Conservation (phyloP, 345 rosid species). For the Erucastrum elatum region DNA sequence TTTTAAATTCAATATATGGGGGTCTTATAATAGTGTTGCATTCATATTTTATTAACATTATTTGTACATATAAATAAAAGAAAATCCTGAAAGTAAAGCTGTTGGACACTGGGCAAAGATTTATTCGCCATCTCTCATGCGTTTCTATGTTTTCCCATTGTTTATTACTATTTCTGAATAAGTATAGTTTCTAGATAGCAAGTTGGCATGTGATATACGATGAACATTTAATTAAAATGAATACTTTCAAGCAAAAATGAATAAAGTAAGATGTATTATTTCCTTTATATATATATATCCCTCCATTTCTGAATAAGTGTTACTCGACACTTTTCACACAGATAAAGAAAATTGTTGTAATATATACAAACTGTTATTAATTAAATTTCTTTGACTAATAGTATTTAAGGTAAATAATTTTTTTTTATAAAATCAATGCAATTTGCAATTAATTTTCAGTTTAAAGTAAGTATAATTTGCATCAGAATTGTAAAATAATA, state of each 20-base stretch:
- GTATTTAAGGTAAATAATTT: too few species aligned
- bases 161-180: slow-evolving; percentile 22
- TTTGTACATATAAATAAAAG: not conserved
- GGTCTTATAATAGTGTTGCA: slow-evolving; percentile 24
- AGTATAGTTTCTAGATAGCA: slow-evolving; percentile 23
- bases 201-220: slow-evolving; percentile 35
- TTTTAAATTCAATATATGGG: slow-evolving; percentile 3
- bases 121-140: slow-evolving; percentile 36
- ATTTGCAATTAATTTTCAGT: too few species aligned
- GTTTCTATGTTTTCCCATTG: slow-evolving; percentile 30
- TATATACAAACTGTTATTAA: too few species aligned
- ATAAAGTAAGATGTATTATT: not conserved
- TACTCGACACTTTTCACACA: too few species aligned
- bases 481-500: too few species aligned
- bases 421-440: too few species aligned
- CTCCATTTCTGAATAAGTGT: too few species aligned
- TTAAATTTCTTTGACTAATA: too few species aligned
- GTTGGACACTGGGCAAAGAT: slow-evolving; percentile 31
- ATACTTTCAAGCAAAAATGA: not conserved
- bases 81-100: slow-evolving; percentile 1
- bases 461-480: too few species aligned
- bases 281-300: not conserved
- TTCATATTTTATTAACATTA: not conserved
- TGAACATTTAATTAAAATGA: not conserved
- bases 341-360: too few species aligned